Evolutionary conservation across 1,139 yeast species (phyloP), one percentile per base, ranked within the genome.

Genomic region (Lodderomyces elongisporus): DNA sequence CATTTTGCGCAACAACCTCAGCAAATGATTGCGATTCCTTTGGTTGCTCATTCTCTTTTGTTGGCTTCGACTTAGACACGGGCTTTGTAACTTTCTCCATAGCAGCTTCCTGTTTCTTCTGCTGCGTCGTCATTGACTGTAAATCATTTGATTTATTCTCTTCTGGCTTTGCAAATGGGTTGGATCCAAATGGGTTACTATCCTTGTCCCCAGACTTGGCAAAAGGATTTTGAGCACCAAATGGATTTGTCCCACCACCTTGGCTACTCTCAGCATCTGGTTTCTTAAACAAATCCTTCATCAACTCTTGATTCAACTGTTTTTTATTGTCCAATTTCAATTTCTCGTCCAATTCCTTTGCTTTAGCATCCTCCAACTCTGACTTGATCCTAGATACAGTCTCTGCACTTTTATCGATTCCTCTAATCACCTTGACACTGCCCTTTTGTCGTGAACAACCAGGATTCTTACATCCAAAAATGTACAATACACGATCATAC

Each of bases 401-500:
- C 8, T 49, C 59, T 2, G 76, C 73, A 48, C 79, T 84, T 46
- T 79, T 78, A 39, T 67, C 61, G 3, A 88, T 66, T 4, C 93
- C 95, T 52, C 96, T 66, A 32, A 88, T 63, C 21, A 85, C 87
- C 47, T 82, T 74, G 3, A 87, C 62, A 2, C 82, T 65, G 3
- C 95, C 95, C 14, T 73, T 66, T 45, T 76, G 72, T 41, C 83
- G 68, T 29, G 82, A 71, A 52, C 97, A 91, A 7, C 43, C 45
- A 1, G 78, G 60, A 33, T 76, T 69, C 30, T 70, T 62, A 58
- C 98, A 91, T 2, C 78, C 78, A 56, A 89, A 83, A 0, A 89
- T 70, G 51, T 91, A 91, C 17, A 91, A 56, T 9, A 79, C 79
- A 37, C 98, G 70, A 48, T 88, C 96, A 51, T 88, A 85, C 32